Conservation (phyloP, 139 green algal species). For the Chlamydomonas sp. region DNA sequence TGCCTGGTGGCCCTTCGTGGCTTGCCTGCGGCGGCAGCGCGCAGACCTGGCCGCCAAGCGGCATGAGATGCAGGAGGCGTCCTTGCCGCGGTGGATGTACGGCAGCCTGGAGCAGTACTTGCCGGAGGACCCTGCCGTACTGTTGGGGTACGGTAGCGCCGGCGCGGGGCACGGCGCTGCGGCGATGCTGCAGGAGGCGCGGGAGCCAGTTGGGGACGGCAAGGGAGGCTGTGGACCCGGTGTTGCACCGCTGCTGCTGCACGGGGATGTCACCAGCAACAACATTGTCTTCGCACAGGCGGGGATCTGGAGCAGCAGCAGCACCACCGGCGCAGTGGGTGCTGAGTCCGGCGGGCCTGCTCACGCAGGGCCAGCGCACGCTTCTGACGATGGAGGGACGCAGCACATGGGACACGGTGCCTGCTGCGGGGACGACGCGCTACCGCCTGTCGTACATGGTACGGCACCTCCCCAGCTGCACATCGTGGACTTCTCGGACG, state of each 20-base stretch:
- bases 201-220: neutral
- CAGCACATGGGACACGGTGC: too few relatives aligned
- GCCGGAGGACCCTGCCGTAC: slow-evolving; percentile 15
- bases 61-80: neutral
- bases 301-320: neutral
- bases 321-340: neutral
- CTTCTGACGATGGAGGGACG: too few relatives aligned
- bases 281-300: neutral
- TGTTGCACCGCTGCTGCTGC: slow-evolving; percentile 20
- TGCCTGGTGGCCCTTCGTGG: slow-evolving; percentile 35
- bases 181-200: neutral
- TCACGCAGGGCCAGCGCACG: too few relatives aligned
- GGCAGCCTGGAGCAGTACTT: neutral
- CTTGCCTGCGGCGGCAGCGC: neutral
- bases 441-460: too few relatives aligned
- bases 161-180: neutral
- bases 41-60: neutral
- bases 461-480: neutral
- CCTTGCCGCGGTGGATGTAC: neutral
- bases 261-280: slow-evolving; percentile 7
- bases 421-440: too few relatives aligned
- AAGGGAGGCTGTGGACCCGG: neutral
- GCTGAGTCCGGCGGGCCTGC: too few relatives aligned
- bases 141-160: slow-evolving; percentile 12
- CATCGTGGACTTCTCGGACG: slow-evolving; percentile 59